Percentiles rank a stretch among this genome's conserved stretches.
Evolutionary conservation across 2,329 filamentous ascomycete genomes (phyloP).

Genomic region (Dendryphion nanum): DNA sequence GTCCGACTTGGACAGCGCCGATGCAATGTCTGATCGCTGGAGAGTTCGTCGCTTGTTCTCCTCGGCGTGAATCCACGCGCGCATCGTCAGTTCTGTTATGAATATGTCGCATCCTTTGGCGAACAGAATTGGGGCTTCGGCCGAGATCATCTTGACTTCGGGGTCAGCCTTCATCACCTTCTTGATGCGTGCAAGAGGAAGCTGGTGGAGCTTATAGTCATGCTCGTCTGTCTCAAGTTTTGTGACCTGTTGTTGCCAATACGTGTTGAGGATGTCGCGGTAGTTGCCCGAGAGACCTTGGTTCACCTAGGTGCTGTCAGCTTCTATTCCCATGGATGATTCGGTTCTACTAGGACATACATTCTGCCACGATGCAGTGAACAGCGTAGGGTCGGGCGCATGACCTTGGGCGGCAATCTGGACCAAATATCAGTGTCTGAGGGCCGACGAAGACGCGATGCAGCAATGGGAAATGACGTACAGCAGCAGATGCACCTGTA

Average conservation of each 20-base stretch:
- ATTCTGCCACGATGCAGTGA: slow-evolving; percentile 93
- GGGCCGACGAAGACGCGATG: slow-evolving; percentile 8
- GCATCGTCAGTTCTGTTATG: slow-evolving; percentile 98
- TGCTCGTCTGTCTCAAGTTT: slow-evolving; percentile 93
- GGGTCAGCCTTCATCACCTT: slow-evolving; percentile 99
- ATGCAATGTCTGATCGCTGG: slow-evolving; percentile 94
- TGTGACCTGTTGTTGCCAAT: slow-evolving; percentile 98
- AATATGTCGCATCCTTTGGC: slow-evolving; percentile 99
- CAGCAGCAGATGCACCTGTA: slow-evolving; percentile 65
- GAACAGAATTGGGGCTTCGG: slow-evolving; percentile 95
- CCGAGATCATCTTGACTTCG: slow-evolving; percentile 99
- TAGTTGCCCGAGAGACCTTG: slow-evolving; percentile 91
- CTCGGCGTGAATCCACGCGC: slow-evolving; percentile 98
- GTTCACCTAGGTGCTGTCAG: slow-evolving; percentile 64
- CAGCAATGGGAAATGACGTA: slow-evolving; percentile 46
- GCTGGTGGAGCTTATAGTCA: slow-evolving; percentile 97
- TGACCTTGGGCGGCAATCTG: slow-evolving; percentile 85
- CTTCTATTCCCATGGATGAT: neutral
- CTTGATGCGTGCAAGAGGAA: slow-evolving; percentile 97
- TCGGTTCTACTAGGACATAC: slow-evolving; percentile 48
- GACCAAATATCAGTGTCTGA: slow-evolving; percentile 36
- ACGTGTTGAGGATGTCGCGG: slow-evolving; percentile 95
- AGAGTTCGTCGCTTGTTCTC: slow-evolving; percentile 97
- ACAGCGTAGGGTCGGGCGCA: slow-evolving; percentile 84
- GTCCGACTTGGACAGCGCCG: slow-evolving; percentile 92